Base-by-base conservation (phyloP, 257 asterid species). In the Petunia axillaris region DNA sequence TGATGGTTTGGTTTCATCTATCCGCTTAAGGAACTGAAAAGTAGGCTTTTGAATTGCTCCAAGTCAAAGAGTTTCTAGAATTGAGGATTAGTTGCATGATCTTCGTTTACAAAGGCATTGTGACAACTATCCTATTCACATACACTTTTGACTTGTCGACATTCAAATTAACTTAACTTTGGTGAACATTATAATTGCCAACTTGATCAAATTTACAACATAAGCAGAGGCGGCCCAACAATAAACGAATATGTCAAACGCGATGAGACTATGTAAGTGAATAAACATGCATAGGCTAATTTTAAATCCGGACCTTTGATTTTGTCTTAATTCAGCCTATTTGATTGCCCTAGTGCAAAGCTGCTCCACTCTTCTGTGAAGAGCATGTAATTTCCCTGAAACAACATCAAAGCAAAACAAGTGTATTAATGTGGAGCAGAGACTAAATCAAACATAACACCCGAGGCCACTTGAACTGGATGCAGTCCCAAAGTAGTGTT, bases 391-490 rank as follows among this genome's bases (percentile, higher is more conserved):
- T 85, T 95, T 95, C 78, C 99, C 99, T 93, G 88, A 75, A 76
- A 79, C 77, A 65, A 44, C 53, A 2, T 41, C 16, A 54, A 66
- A 16, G 25, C 53, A 37, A 63, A 55, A 41, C 8, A 58, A 59
- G 50, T 54, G 6, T 67, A 67, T 14, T 41, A 43, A 67, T 41
- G 53, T 7, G 15, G 75, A 67, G 54, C 55, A 41, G 50, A 73
- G 11, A 11, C 44, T 35, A 25, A 71, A 71, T 35, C 77, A 73
- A 16, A 68, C 58, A 8, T n/a, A 68, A 16, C 9, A 68, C n/a
- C n/a, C n/a, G n/a, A 95, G 58, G 99, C 98, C 75, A 93, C 99
- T 91, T 95, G 99, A 82, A 95, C 91, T 1, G 98, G 99, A 81
- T 95, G 99, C 76, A 95, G 85, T 37, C 99, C 99, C 85, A 95